Evolutionary conservation across 495 filamentous ascomycete genomes (phyloP).

Genomic region (Penicillium goetzii): DNA sequence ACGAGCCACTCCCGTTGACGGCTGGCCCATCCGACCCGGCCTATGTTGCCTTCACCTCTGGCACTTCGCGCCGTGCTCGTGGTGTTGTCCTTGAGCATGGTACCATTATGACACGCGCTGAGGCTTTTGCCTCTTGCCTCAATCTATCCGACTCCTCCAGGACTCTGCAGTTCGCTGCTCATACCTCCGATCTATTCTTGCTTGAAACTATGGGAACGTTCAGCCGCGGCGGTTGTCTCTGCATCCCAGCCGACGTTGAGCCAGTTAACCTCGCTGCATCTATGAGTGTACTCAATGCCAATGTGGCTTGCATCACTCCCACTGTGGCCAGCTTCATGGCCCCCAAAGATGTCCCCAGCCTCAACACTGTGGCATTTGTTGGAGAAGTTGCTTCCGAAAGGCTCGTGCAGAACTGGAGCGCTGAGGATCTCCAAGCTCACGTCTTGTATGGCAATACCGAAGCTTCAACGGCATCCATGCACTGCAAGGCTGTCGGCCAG

Average conservation of each 20-base stretch:
- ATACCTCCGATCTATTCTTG: conserved; percentile 48
- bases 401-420: conserved; percentile 25
- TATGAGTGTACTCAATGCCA: conserved; percentile 41
- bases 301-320: conserved; percentile 43
- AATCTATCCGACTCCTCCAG: conserved; percentile 51
- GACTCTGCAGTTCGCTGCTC: conserved; percentile 60
- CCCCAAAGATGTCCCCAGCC: conserved; percentile 41
- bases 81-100: conserved; percentile 43
- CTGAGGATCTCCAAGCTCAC: conserved; percentile 36
- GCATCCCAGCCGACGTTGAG: conserved; percentile 42
- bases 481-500: conserved; percentile 12
- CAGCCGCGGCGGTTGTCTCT: conserved; percentile 50
- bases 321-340: conserved; percentile 54
- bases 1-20: conserved; percentile 17
- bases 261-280: conserved; percentile 31
- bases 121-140: conserved; percentile 50
- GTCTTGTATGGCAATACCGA: conserved; percentile 45
- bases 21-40: conserved; percentile 34
- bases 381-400: conserved; percentile 31
- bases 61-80: conserved; percentile 44
- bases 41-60: conserved; percentile 63
- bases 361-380: conserved; percentile 45
- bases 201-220: conserved; percentile 46
- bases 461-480: conserved; percentile 37
- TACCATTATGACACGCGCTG: conserved; percentile 50